These are phyloP conservation scores for Fusarium beomiforme DNA, from an alignment of 2,329 filamentous ascomycete species.

Conservation along the genomic window DNA sequence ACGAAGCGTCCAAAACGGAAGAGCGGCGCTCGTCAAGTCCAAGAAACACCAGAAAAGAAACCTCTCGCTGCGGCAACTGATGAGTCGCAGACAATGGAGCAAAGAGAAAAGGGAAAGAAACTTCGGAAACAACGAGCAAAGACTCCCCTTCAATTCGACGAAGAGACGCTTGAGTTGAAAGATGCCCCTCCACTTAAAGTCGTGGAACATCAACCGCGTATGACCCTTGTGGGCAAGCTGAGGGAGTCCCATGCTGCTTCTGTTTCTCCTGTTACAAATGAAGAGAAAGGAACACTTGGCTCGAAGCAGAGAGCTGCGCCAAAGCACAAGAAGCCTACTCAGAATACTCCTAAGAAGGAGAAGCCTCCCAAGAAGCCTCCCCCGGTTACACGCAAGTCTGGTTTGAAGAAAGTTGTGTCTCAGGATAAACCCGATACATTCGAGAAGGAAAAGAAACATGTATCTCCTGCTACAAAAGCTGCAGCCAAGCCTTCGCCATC, in stretches of 20 bases:
- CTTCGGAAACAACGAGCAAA: conserved; percentile 49
- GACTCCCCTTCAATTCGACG: conserved; percentile 47
- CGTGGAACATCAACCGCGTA: not conserved
- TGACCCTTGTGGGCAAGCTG: conserved; percentile 26
- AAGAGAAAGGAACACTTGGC: conserved; percentile 15
- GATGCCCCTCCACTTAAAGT: conserved; percentile 8
- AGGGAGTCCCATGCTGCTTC: conserved; percentile 20
- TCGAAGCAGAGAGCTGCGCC: not conserved
- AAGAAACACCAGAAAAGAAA: not conserved
- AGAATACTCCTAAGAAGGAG: not conserved
- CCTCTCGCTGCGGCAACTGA: not conserved
- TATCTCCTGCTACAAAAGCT: not conserved
- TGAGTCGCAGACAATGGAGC: not conserved
- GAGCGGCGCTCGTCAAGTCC: not conserved
- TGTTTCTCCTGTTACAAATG: conserved; percentile 20
- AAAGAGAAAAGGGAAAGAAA: conserved; percentile 27
- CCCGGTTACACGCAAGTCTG: not conserved
- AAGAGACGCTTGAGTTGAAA: conserved; percentile 43
- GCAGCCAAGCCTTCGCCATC: not conserved
- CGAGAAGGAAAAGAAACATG: not conserved
- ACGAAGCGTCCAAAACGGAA: not conserved
- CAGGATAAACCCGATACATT: not conserved
- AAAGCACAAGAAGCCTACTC: not conserved
- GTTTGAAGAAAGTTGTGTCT: not conserved
- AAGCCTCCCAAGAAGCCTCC: not conserved